These are phyloP conservation scores for Kurtzmaniella quercitrusa DNA, from an alignment of 1,139 yeast genomes.

Conservation along the genomic window DNA sequence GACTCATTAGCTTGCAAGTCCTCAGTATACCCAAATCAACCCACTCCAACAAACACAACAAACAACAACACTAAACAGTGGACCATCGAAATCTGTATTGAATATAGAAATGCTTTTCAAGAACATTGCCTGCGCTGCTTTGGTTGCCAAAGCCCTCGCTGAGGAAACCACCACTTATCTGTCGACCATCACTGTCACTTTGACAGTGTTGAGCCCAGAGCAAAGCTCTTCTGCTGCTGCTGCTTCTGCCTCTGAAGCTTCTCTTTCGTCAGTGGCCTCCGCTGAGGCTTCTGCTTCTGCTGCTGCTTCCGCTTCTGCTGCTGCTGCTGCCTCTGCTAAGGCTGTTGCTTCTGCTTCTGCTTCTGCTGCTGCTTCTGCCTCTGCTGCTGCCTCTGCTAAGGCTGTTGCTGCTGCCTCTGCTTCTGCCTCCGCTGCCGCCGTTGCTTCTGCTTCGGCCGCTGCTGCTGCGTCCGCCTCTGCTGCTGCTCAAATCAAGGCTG, in stretches of 20 bases:
- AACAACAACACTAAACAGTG: neutral
- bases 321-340: slow-evolving; percentile 12
- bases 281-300: slow-evolving; percentile 16
- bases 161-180: slow-evolving; percentile 41
- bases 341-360: slow-evolving; percentile 13
- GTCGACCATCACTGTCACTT: slow-evolving; percentile 39
- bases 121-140: slow-evolving; percentile 17
- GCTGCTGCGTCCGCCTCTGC: slow-evolving; percentile 11
- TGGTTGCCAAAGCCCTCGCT: slow-evolving; percentile 24
- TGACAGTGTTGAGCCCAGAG: slow-evolving; percentile 39
- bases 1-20: neutral
- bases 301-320: slow-evolving; percentile 14
- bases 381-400: slow-evolving; percentile 14
- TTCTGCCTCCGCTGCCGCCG: slow-evolving; percentile 13
- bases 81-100: no score
- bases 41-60: neutral
- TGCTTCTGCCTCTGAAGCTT: slow-evolving; percentile 17
- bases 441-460: slow-evolving; percentile 13
- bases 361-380: slow-evolving; percentile 11
- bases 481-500: slow-evolving; percentile 8
- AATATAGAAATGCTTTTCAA: slow-evolving; percentile 25
- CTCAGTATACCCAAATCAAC: neutral
- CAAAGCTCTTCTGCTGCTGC: slow-evolving; percentile 28
- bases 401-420: slow-evolving; percentile 16
- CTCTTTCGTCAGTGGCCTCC: slow-evolving; percentile 12